phyloP scores from a whole-genome alignment of 768 basidiomycete species.

The Serendipita sp. region DNA sequence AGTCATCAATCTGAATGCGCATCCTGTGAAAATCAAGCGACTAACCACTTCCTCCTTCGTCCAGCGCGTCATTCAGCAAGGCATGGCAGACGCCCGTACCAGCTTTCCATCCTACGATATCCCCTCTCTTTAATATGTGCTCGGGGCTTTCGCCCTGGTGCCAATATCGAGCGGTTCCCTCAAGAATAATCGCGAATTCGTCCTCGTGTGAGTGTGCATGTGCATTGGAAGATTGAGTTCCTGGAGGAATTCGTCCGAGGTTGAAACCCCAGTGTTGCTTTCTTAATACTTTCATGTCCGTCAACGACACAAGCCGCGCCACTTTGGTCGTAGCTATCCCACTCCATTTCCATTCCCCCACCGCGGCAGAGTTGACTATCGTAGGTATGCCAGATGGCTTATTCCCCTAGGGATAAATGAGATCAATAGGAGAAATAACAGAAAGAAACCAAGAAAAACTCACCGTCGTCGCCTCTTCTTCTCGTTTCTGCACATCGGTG shows the following conservation, averaged over 20 bases:
- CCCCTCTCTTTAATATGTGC: conserved; percentile 11
- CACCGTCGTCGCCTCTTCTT: not conserved
- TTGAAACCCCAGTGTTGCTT: not conserved
- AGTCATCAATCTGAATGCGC: too few relatives aligned
- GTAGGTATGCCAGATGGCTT: not conserved
- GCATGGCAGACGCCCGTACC: conserved; percentile 12
- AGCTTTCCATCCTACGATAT: conserved; percentile 13
- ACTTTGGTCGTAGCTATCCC: not conserved
- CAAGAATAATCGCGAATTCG: not conserved
- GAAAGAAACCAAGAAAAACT: not conserved
- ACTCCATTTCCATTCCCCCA: not conserved
- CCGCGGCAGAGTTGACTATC: not conserved
- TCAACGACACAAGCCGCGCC: not conserved
- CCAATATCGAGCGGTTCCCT: not conserved
- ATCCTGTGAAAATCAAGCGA: too few relatives aligned
- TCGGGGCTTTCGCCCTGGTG: conserved; percentile 8
- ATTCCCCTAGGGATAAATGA: not conserved
- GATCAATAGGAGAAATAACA: not conserved
- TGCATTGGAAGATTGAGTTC: not conserved
- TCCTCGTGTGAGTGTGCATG: not conserved
- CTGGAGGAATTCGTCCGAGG: not conserved
- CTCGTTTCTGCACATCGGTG: not conserved
- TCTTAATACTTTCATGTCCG: not conserved
- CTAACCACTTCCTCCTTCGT: too few relatives aligned
- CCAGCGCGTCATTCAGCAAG: too few relatives aligned